phyloP scores from a whole-genome alignment of 108 stramenopile species.

The Skeletonema menzelii region DNA sequence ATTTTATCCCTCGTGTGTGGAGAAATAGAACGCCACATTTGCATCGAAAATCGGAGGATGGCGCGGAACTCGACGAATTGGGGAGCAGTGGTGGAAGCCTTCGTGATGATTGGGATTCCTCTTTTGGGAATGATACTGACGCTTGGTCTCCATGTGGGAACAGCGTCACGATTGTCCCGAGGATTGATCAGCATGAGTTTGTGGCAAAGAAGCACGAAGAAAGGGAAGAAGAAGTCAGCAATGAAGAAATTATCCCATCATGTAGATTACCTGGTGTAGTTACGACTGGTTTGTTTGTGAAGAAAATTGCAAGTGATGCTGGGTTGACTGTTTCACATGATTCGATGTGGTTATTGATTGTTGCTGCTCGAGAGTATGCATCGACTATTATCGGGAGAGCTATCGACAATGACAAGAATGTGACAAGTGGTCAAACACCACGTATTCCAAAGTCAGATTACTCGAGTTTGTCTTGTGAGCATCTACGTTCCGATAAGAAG shows the following conservation, averaged over 20 bases:
- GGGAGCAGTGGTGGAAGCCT: background rate
- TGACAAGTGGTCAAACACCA: conserved; percentile 4
- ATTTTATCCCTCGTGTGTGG: background rate
- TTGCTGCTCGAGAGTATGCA: conserved; percentile 67
- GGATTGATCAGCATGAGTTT: background rate
- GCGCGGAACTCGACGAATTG: background rate
- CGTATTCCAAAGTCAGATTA: conserved; percentile 17
- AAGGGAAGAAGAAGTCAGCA: background rate
- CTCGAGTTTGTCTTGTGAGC: conserved; percentile 14
- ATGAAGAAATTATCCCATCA: conserved; percentile 28
- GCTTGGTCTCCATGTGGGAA: background rate
- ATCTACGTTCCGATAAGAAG: background rate
- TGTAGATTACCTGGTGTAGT: conserved; percentile 67
- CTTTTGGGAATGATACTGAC: background rate
- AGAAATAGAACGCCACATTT: background rate
- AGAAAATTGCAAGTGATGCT: conserved; percentile 35
- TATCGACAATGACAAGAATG: conserved; percentile 32
- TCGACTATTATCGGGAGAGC: conserved; percentile 43
- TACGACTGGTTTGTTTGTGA: conserved; percentile 60
- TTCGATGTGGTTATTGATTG: conserved; percentile 70
- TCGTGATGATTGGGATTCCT: background rate
- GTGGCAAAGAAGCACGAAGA: background rate
- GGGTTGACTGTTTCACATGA: conserved; percentile 63
- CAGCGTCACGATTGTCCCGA: conserved; percentile 15
- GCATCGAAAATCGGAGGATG: background rate